phyloP scores from a whole-genome alignment of 805 yeast species.

The Cyberlindnera mississippiensis region DNA sequence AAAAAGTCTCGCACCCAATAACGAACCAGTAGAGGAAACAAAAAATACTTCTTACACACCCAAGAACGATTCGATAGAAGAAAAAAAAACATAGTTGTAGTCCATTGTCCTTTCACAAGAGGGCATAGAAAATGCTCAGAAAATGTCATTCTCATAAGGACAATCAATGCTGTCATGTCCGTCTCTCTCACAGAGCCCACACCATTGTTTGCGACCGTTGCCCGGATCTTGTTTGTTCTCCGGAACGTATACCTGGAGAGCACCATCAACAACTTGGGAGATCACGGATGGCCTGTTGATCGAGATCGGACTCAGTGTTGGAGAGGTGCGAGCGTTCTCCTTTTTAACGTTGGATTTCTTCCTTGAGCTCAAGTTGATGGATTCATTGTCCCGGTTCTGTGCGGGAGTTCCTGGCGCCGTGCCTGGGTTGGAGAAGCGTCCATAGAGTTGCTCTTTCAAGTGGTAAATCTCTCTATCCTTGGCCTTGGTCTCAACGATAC shows the following conservation, averaged over 20 bases:
- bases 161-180: slow-evolving; percentile 90
- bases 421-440: slow-evolving; percentile 3
- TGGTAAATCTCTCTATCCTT: slow-evolving; percentile 25
- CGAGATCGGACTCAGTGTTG: slow-evolving; percentile 4
- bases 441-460: slow-evolving; percentile 18
- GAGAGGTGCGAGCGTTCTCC: not conserved
- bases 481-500: slow-evolving; percentile 27
- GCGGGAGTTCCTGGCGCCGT: slow-evolving; percentile 5
- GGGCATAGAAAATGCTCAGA: too few species aligned
- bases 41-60: too few species aligned
- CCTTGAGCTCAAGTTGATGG: not conserved
- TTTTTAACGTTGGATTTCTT: not conserved
- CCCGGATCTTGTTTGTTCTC: slow-evolving; percentile 52
- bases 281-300: slow-evolving; percentile 24
- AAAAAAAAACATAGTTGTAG: too few species aligned
- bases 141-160: slow-evolving; percentile 54
- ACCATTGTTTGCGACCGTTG: slow-evolving; percentile 77
- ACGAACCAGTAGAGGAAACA: too few species aligned
- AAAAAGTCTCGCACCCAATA: too few species aligned
- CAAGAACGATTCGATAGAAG: too few species aligned
- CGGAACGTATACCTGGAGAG: slow-evolving; percentile 49
- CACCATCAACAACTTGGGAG: slow-evolving; percentile 31
- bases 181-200: slow-evolving; percentile 86
- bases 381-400: not conserved
- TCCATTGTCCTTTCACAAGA: too few species aligned